Conservation (phyloP, 805 yeast species). For the Naumovozyma baii region DNA sequence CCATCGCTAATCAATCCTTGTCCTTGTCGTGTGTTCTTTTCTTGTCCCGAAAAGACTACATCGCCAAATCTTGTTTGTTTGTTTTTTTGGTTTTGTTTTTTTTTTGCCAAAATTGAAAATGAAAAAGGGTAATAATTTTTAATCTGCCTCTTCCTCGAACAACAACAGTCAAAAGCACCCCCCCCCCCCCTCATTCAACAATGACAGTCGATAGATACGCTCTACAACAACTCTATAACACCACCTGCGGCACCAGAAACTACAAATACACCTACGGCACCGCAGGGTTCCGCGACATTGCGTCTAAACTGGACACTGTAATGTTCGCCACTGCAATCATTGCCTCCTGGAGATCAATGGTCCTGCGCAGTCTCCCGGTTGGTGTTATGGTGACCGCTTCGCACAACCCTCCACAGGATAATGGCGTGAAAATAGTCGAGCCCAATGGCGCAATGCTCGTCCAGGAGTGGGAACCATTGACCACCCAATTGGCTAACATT, state of each 20-base stretch:
- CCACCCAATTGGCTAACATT: slow-evolving; percentile 68
- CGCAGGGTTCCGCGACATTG: slow-evolving; percentile 86
- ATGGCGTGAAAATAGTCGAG: slow-evolving; percentile 89
- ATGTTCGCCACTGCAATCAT: slow-evolving; percentile 75
- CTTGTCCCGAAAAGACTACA: too few relatives aligned
- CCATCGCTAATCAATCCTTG: slow-evolving; percentile 2
- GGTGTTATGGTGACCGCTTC: slow-evolving; percentile 98
- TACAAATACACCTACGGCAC: slow-evolving; percentile 71
- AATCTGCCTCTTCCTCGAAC: too few relatives aligned
- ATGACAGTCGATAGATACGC: slow-evolving; percentile 2
- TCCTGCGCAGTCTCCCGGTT: slow-evolving; percentile 46
- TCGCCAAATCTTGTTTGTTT: too few relatives aligned
- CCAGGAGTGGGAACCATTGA: slow-evolving; percentile 72
- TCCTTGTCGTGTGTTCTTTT: background rate
- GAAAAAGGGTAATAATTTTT: background rate
- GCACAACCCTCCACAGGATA: slow-evolving; percentile 86
- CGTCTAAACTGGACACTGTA: slow-evolving; percentile 63
- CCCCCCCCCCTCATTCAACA: too few relatives aligned
- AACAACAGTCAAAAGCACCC: too few relatives aligned
- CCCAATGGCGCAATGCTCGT: slow-evolving; percentile 88
- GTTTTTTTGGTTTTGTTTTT: too few relatives aligned
- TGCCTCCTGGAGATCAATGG: slow-evolving; percentile 73
- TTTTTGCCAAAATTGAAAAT: background rate
- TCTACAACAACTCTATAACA: slow-evolving; percentile 13
- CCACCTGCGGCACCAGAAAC: slow-evolving; percentile 35